These are phyloP conservation scores for Nymphaea colorata DNA, from an alignment of 164 flowering plant genomes.

Conservation along the genomic window DNA sequence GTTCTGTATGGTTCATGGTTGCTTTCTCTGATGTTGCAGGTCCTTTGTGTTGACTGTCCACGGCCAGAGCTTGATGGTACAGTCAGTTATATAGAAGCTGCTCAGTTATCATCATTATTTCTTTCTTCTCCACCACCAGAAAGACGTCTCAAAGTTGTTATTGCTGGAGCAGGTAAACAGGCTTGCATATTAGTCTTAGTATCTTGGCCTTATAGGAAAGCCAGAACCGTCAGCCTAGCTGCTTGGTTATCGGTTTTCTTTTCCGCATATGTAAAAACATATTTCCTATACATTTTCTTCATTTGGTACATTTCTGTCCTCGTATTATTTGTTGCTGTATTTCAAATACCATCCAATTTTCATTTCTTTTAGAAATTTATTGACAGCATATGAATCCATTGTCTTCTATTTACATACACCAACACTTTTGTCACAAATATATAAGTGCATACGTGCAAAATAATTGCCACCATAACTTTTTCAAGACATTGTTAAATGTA, in stretches of 20 bases:
- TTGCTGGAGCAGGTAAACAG: constrained; percentile 86
- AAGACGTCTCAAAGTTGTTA: constrained; percentile 67
- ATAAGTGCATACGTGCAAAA: no score
- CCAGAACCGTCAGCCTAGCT: not conserved
- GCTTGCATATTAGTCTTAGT: not conserved
- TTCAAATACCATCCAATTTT: not conserved
- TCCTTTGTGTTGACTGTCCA: constrained; percentile 83
- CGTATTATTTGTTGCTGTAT: not conserved
- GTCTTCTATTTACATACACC: no score
- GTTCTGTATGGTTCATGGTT: no score
- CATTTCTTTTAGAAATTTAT: no score
- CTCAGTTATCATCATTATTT: constrained; percentile 70
- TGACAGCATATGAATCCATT: no score
- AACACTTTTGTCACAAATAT: no score
- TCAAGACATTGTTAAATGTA: no score
- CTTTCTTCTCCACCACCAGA: constrained; percentile 49
- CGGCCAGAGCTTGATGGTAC: constrained; percentile 88
- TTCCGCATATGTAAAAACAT: not conserved
- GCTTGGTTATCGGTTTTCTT: not conserved
- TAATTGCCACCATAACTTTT: no score
- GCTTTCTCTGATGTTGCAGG: constrained; percentile 22
- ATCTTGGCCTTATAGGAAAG: not conserved
- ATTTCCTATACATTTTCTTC: not conserved
- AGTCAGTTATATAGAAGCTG: constrained; percentile 74
- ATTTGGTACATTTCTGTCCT: not conserved